phyloP scores from a whole-genome alignment of 306 rosid genomes.

The Purshia tridentata region DNA sequence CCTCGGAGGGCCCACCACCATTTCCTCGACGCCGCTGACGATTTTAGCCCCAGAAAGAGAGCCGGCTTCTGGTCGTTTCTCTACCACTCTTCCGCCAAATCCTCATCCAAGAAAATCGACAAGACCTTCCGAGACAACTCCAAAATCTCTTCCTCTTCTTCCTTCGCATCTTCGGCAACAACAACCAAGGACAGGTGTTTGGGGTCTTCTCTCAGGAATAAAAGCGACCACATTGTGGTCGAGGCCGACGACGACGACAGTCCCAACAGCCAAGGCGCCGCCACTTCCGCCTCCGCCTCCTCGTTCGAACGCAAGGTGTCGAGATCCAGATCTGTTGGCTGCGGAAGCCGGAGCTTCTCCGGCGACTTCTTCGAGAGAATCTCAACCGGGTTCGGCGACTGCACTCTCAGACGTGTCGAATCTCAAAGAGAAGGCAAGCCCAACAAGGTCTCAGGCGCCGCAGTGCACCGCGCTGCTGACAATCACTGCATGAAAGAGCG shows the following conservation, averaged over 20 bases:
- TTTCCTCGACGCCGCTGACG: constrained; percentile 25
- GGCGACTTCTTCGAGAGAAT: constrained; percentile 94
- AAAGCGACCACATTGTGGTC: constrained; percentile 2
- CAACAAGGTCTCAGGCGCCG: constrained; percentile 17
- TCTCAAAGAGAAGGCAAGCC: constrained; percentile 85
- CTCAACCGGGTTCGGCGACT: constrained; percentile 96
- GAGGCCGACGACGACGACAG: constrained; percentile 46
- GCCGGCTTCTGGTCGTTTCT: constrained; percentile 90
- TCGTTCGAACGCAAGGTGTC: constrained; percentile 88
- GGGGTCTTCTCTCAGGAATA: constrained; percentile 22
- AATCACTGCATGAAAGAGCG: constrained; percentile 71
- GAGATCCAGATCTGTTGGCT: constrained; percentile 95
- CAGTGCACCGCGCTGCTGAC: constrained; percentile 17
- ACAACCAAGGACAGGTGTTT: constrained; percentile 7
- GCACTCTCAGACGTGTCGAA: constrained; percentile 84
- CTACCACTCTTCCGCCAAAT: constrained; percentile 44
- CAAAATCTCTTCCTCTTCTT: constrained; percentile 21
- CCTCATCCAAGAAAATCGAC: constrained; percentile 27
- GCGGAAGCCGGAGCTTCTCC: constrained; percentile 95
- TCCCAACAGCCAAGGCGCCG: constrained; percentile 36
- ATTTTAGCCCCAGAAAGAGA: constrained; percentile 60
- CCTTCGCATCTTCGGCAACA: constrained; percentile 3
- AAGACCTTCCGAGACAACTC: constrained; percentile 22
- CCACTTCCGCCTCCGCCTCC: constrained; percentile 49
- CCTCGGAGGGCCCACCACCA: constrained; percentile 41